These are phyloP conservation scores for Rhizophagus sp. DNA, from an alignment of 192 early-diverging fungal species.

Conservation along the genomic window DNA sequence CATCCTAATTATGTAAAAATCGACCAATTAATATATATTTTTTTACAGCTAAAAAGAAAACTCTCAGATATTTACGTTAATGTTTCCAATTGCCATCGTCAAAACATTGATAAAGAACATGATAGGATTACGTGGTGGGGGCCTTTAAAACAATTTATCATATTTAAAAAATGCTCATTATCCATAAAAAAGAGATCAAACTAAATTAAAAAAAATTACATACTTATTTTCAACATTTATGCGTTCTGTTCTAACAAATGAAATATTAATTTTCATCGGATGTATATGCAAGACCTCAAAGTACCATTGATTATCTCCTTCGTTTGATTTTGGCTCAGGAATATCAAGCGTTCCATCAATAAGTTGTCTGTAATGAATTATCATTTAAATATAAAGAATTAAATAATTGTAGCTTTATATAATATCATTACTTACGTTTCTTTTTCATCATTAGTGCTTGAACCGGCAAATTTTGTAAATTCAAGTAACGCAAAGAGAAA, in stretches of 20 bases:
- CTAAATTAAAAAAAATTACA: constrained; percentile 14
- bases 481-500: constrained; percentile 85
- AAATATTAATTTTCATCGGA: constrained; percentile 94
- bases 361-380: constrained; percentile 34
- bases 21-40: no score
- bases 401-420: neutral
- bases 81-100: constrained; percentile 97
- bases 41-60: no score
- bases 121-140: constrained; percentile 48
- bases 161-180: neutral
- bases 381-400: neutral
- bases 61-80: constrained; percentile 60
- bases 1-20: constrained; percentile 54
- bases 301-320: constrained; percentile 78
- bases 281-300: constrained; percentile 95
- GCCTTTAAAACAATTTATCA: constrained; percentile 37
- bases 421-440: constrained; percentile 45
- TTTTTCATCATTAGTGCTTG: constrained; percentile 39
- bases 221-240: constrained; percentile 66
- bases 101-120: constrained; percentile 81
- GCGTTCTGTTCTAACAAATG: constrained; percentile 84
- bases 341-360: constrained; percentile 61
- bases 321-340: constrained; percentile 67
- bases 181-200: neutral
- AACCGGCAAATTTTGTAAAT: constrained; percentile 78